phyloP scores from a whole-genome alignment of 2,329 filamentous ascomycete genomes.

The Cadophora malorum region DNA sequence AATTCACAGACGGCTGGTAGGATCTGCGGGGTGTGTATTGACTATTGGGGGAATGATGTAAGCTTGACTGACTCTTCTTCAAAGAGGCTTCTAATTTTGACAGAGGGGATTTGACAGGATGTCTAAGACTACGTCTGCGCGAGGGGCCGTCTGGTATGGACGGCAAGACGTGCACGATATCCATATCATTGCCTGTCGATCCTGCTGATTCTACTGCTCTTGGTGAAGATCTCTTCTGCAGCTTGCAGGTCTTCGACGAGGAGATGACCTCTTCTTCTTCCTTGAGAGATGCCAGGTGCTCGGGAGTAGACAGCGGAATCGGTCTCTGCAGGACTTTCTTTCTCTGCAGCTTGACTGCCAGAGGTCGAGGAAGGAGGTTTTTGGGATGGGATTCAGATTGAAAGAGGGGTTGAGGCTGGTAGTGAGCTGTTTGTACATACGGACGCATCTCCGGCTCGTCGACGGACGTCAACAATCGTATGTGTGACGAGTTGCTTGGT shows the following conservation, averaged over 20 bases:
- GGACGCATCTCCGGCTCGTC: slow-evolving; percentile 56
- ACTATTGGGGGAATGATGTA: slow-evolving; percentile 39
- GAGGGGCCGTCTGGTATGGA: slow-evolving; percentile 59
- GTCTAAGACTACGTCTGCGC: slow-evolving; percentile 46
- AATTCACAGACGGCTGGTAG: slow-evolving; percentile 55
- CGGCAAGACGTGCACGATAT: slow-evolving; percentile 53
- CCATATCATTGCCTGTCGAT: slow-evolving; percentile 44
- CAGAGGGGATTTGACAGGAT: slow-evolving; percentile 47
- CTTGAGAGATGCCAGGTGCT: slow-evolving; percentile 48
- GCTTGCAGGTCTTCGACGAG: slow-evolving; percentile 35
- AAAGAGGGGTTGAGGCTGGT: slow-evolving; percentile 16
- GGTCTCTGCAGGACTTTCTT: slow-evolving; percentile 27
- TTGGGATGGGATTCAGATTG: slow-evolving; percentile 11
- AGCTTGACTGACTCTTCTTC: slow-evolving; percentile 37
- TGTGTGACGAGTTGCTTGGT: slow-evolving; percentile 55
- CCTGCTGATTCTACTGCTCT: neutral
- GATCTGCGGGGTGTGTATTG: slow-evolving; percentile 48
- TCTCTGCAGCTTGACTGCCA: slow-evolving; percentile 25
- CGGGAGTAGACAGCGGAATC: slow-evolving; percentile 45
- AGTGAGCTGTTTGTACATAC: slow-evolving; percentile 57
- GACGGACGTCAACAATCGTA: slow-evolving; percentile 67
- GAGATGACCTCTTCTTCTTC: slow-evolving; percentile 49
- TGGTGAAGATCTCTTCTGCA: slow-evolving; percentile 21
- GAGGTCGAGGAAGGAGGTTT: slow-evolving; percentile 8
- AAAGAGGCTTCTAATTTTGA: slow-evolving; percentile 31